Evolutionary conservation across 495 filamentous ascomycete genomes (phyloP), one percentile per base, ranked within the genome.

Genomic region (Tuber calosporum): DNA sequence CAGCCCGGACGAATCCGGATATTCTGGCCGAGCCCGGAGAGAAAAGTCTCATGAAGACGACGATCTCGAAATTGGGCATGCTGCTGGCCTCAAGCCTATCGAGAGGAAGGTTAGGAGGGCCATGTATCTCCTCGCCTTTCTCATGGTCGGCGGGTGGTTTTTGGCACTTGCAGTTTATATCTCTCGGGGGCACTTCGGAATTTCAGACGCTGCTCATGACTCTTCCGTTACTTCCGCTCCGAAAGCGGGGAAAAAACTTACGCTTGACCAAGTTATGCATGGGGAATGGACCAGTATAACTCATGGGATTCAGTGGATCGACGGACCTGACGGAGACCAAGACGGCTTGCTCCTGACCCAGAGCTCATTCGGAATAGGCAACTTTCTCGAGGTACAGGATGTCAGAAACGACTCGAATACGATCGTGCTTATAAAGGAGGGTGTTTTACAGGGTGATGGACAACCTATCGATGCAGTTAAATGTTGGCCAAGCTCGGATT

Each of bases 301-400:
- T 66, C 92, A 94, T 80, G 86, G 86, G 38, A 91, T 98, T 71
- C 89, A 90, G 17, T 99, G 95, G 95, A 94, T 98, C 71, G 88
- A 88, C 13, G 92, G 93, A 9, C 86, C 93, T 37, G 86, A 91
- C 70, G 93, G 93, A 38, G 91, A 97, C 82, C 94, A 97, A n/a
- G 91, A 97, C 79, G 93, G 97, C 82, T 89, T 98, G 71, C 86
- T 90, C 66, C 85, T 82, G 67, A 84, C 85, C n/a, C 83, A 86
- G 66, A 77, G 83, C 72, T 75, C 80, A 36, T 80, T 81, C 4
- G 82, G 74, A 6, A 70, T 74, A 3, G 76, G 73, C 30, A 78
- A 77, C 34, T 82, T 76, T 66, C 77, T 82, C n/a, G 79, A 82
- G 42, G 73, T 83, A 20, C 77, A 80, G 20, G 80, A 82, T 62